Evolutionary conservation across 257 asterid species (phyloP).

Genomic region (Parsonsia alboflavescens): DNA sequence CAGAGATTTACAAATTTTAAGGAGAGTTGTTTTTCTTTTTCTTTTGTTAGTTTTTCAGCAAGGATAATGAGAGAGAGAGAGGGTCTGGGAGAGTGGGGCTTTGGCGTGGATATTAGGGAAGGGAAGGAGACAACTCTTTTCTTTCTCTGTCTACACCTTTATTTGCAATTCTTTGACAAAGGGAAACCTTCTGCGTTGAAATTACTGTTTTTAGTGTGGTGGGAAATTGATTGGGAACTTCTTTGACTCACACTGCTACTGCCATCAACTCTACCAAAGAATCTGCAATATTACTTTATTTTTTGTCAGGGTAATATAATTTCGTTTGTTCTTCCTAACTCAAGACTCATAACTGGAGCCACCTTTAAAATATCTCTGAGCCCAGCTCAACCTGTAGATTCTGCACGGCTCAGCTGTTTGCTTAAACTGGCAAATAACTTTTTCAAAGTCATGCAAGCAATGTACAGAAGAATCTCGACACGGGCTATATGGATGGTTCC

Average conservation of each 20-base stretch:
- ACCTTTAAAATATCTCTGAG: no score
- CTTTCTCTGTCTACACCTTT: constrained; percentile 14
- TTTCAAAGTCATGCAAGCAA: background rate
- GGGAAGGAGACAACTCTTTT: constrained; percentile 18
- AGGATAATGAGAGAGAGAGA: background rate
- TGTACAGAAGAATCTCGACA: background rate
- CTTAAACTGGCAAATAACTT: background rate
- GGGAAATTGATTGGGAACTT: background rate
- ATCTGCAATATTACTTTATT: no score
- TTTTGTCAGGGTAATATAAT: no score
- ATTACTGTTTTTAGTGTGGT: background rate
- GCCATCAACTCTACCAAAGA: background rate
- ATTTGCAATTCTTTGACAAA: constrained; percentile 35
- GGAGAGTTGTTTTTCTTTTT: no score
- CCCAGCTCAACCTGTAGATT: no score
- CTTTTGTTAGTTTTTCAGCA: no score
- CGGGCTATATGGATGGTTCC: background rate
- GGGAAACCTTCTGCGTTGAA: constrained; percentile 1
- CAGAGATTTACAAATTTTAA: no score
- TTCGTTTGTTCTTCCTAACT: no score
- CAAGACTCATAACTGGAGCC: no score
- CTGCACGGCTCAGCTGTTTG: no score
- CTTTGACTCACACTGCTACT: background rate
- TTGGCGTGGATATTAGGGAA: constrained; percentile 16
- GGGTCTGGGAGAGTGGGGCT: constrained; percentile 14